Evolutionary conservation across 2,329 filamentous ascomycete genomes (phyloP).

Genomic region (Colletotrichum orbiculare): DNA sequence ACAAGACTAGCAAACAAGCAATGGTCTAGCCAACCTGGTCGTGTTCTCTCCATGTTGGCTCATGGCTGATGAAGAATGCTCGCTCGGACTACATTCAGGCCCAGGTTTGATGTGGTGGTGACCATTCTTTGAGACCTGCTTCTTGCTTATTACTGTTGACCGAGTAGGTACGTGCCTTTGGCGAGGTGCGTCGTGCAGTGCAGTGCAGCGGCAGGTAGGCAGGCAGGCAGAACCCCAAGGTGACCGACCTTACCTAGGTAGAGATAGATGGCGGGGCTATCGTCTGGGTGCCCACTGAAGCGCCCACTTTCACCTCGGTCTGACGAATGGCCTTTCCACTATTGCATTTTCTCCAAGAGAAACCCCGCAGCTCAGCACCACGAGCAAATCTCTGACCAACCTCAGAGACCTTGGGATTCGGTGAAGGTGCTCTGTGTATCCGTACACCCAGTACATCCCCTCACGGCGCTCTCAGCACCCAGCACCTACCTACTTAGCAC

Average conservation of each 20-base stretch:
- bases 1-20: not conserved
- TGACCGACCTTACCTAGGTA: no score
- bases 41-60: no score
- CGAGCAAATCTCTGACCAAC: slow-evolving; percentile 35
- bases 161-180: no score
- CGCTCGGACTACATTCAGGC: slow-evolving; percentile 21
- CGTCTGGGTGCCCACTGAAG: slow-evolving; percentile 5
- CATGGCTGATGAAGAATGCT: not conserved
- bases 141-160: no score
- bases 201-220: not conserved
- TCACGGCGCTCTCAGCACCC: no score
- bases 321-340: slow-evolving; percentile 15
- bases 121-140: no score
- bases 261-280: slow-evolving; percentile 7
- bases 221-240: not conserved
- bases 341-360: slow-evolving; percentile 35
- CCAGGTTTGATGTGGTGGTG: not conserved
- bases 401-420: slow-evolving; percentile 29
- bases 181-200: no score
- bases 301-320: slow-evolving; percentile 9
- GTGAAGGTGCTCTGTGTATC: no score
- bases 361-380: slow-evolving; percentile 34
- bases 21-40: slow-evolving; percentile 19
- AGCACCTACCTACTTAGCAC: no score
- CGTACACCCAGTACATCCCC: slow-evolving; percentile 7